A percentile compares a stretch with the other conserved stretches of the same genome.
Conservation (phyloP, 306 rosid genomes). For the Carpinus viminea region DNA sequence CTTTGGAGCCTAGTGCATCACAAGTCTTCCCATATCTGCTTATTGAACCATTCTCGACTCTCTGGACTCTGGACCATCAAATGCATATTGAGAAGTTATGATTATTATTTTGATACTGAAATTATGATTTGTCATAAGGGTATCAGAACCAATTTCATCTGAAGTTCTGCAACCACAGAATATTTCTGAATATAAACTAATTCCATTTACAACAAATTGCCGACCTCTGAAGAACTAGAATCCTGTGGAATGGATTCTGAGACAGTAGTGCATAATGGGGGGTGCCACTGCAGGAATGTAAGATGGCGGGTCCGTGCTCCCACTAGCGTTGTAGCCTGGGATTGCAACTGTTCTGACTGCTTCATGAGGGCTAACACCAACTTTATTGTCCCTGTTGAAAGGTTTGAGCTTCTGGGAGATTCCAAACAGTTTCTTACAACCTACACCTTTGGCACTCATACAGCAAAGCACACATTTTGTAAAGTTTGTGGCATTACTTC, state of each 20-base stretch:
- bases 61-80: too few relatives aligned
- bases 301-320: constrained; percentile 73
- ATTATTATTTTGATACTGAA: too few relatives aligned
- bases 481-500: constrained; percentile 89
- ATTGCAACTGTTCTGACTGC: constrained; percentile 81
- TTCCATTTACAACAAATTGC: neutral
- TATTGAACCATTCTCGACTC: too few relatives aligned
- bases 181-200: neutral
- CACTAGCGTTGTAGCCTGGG: constrained; percentile 64
- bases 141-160: neutral
- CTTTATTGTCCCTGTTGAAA: constrained; percentile 60
- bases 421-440: constrained; percentile 64
- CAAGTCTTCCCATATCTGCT: too few relatives aligned
- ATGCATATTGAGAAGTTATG: neutral
- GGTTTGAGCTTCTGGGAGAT: constrained; percentile 65
- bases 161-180: neutral
- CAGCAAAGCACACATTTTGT: constrained; percentile 84
- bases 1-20: too few relatives aligned
- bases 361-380: constrained; percentile 66
- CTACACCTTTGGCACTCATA: constrained; percentile 74
- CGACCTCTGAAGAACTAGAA: constrained; percentile 8
- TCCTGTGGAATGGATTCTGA: constrained; percentile 53
- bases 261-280: constrained; percentile 65
- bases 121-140: neutral
- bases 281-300: constrained; percentile 86